Evolutionary conservation across 805 yeast species (phyloP).

Genomic region (Pichia thaimueangensis): DNA sequence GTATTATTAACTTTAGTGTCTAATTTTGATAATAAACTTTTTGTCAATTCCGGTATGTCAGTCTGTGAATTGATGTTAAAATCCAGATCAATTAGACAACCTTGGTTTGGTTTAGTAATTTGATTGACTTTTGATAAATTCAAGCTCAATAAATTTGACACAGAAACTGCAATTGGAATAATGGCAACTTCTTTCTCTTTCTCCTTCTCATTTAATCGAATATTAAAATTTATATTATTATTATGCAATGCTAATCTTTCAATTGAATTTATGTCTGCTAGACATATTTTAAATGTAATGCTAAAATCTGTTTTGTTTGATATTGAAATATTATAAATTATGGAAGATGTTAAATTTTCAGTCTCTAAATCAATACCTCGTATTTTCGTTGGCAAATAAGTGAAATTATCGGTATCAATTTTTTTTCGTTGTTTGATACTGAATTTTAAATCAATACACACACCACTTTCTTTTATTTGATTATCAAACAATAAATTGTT

Average conservation of each 20-base stretch:
- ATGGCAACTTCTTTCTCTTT: not conserved
- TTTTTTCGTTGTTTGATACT: not conserved
- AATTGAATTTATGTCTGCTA: conserved; percentile 4
- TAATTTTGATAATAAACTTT: not conserved
- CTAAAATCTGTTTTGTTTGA: not conserved
- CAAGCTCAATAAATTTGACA: conserved; percentile 1
- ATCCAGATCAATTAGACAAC: not conserved
- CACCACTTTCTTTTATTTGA: not conserved
- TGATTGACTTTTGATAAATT: not conserved
- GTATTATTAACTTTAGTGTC: not conserved
- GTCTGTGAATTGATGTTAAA: not conserved
- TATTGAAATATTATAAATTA: not conserved
- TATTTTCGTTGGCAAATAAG: not conserved
- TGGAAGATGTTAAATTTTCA: not conserved
- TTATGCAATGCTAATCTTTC: conserved; percentile 3
- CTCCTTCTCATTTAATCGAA: not conserved
- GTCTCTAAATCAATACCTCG: not conserved
- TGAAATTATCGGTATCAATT: not conserved
- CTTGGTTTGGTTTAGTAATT: conserved; percentile 1
- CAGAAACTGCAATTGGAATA: not conserved
- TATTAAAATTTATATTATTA: conserved; percentile 1
- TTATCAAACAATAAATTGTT: not conserved
- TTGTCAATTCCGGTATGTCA: not conserved
- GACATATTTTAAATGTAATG: not conserved
- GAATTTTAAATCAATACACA: not conserved